Evolutionary conservation across 805 yeast genomes (phyloP), one percentile per base, ranked within the genome.

Genomic region (Hanseniaspora nectarophila): DNA sequence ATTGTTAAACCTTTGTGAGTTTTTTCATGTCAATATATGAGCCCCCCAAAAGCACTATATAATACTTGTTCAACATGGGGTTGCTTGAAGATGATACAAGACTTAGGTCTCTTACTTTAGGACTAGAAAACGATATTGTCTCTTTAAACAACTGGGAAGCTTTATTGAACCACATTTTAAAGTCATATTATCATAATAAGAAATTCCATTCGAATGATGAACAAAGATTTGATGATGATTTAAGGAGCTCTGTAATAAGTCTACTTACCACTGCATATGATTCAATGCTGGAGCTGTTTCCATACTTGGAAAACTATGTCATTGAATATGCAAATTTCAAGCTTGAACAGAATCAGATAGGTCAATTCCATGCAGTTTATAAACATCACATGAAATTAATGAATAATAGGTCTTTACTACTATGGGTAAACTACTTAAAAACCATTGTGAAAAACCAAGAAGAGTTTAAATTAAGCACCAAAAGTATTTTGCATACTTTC

Each of bases 321-420:
- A 57, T 66, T 33, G 70, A 66, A 52, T 64, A 60, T 53, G 69
- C 67, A 3, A 54, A 65, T 8, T 60, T 66, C 21, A 66, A 66
- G 52, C 65, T 60, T 39, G 63, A 62, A 39, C 52, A 65, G 32
- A 66, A 68, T 6, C 52, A 65, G 51, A 51, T 65, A 15, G 49
- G 57, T 9, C 56, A 56, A 34, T 56, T 62, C 43, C 65, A 63
- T 45, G 53, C 55, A 23, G 59, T 61, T 12, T 66, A 63, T 45
- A 46, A 60, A 21, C 53, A 51, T 8, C 64, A 60, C 3, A 53
- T 65, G 38, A 46, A 55, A 18, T 38, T 51, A 9, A 60, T 60
- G 42, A 64, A 65, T 49, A 54, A 63, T 23, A 56, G 63, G 43
- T 66, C 70, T 2, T 49, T 66, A 16, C 54, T 63, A 2, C 18